phyloP scores from a whole-genome alignment of 176 grass and related monocot genomes.

The Hordeum marinum region DNA sequence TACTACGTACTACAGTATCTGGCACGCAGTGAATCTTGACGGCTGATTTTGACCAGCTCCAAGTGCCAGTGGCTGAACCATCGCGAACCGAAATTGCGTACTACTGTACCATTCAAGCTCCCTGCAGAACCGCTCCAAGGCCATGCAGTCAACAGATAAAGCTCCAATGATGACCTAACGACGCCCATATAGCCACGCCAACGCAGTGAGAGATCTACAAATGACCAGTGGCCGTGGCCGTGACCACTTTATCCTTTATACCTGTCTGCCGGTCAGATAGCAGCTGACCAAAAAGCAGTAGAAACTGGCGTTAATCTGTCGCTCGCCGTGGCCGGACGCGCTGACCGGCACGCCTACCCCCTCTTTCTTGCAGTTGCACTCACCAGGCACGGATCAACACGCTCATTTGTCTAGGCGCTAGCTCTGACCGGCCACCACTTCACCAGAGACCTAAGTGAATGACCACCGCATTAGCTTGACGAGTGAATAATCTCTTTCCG shows the following conservation, averaged over 20 bases:
- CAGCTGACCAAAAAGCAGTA: neutral
- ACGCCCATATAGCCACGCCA: neutral
- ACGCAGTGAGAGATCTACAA: neutral
- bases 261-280: neutral
- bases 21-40: neutral
- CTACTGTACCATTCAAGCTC: neutral
- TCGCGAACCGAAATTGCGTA: neutral
- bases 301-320: neutral
- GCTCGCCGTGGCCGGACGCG: neutral
- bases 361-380: neutral
- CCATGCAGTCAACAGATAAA: neutral
- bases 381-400: neutral
- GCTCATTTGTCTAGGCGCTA: neutral
- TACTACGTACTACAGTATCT: neutral
- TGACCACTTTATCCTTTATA: neutral
- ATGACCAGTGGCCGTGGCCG: neutral
- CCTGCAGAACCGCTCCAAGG: neutral
- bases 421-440: neutral
- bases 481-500: neutral
- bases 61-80: neutral
- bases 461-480: neutral
- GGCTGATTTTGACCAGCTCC: neutral
- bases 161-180: neutral
- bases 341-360: neutral
- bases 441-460: neutral